Base-by-base conservation (phyloP, 2,329 filamentous ascomycete species). In the Neopestalotiopsis rosae region DNA sequence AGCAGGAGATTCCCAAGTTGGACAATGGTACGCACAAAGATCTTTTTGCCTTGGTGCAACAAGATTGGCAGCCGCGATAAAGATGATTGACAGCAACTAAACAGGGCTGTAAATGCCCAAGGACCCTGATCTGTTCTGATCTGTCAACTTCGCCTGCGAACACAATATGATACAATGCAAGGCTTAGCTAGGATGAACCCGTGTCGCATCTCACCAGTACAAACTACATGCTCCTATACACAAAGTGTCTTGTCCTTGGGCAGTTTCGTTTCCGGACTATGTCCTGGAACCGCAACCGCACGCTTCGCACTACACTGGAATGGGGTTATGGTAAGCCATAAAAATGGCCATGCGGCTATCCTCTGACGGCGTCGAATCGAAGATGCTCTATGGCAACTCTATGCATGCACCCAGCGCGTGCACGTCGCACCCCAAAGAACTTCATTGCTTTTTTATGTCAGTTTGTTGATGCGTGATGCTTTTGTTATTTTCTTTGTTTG, bases 391-490 rank as follows among this genome's bases (percentile, higher is more conserved):
- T 34, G 14, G n/a, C 49, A 65, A 24, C 20, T 64, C 34, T 66
- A 67, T 67, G 65, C 65, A 67, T 45, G 65, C 65, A 61, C 24
- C 65, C 65, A 67, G 24, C 65, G 58, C 65, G 65, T 67, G 65
- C 30, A 67, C 32, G 45, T 67, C 30, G 52, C 56, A 67, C 56
- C 13, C 13, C 12, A 10, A 30, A n/a, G 38, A 45, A 38, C 38
- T n/a, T 38, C 45, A n/a, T 52, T 52, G 45, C 45, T 34, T 34
- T 14, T 59, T 34, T 12, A n/a, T 52, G 45, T n/a, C 45, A 7
- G 17, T n/a, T 30, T 20, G 17, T 14, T 13, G n/a, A 20, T 38
- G 20, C 7, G 20, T 28, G n/a, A 28, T 24, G 34, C 10, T 7
- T 38, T 38, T 38, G 4, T 12, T 64, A 38, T 32, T 64, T 64